These are phyloP conservation scores for Penicillium argentinense DNA, from an alignment of 495 filamentous ascomycete species.

Conservation along the genomic window DNA sequence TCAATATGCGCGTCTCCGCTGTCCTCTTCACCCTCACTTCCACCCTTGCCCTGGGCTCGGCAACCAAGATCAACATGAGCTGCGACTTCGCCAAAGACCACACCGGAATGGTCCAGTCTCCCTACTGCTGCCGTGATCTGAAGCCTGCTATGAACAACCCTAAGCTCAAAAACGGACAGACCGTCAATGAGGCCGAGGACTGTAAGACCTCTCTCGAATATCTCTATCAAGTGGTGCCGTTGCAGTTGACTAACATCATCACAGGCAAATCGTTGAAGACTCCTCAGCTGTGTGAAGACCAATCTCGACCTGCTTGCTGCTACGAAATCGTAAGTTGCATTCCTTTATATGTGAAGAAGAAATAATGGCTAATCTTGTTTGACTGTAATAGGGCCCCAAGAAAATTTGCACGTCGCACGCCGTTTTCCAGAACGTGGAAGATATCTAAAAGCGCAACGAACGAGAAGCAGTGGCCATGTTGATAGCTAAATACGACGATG, in stretches of 20 bases:
- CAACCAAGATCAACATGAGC: conserved; percentile 31
- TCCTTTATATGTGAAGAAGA: no score
- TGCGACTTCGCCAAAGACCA: conserved; percentile 36
- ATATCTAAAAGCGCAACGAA: conserved; percentile 11
- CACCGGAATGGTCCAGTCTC: conserved; percentile 33
- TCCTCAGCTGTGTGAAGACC: conserved; percentile 30
- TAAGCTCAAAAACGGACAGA: no score
- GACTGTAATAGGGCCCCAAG: conserved; percentile 20
- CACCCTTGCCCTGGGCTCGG: conserved; percentile 20
- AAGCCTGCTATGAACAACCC: conserved; percentile 19
- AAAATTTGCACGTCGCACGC: conserved; percentile 34
- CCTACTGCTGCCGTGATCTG: conserved; percentile 41
- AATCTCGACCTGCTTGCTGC: conserved; percentile 30
- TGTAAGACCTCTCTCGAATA: no score
- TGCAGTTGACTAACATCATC: not conserved
- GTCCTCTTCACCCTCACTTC: conserved; percentile 21
- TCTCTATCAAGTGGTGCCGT: conserved; percentile 1
- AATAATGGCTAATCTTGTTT: not conserved
- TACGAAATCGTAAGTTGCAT: conserved; percentile 20
- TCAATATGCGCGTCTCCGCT: conserved; percentile 33
- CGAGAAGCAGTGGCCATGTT: conserved; percentile 1
- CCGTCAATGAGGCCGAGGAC: conserved; percentile 27
- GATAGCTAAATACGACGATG: conserved; percentile 1
- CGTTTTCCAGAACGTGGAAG: conserved; percentile 21
- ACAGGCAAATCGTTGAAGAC: conserved; percentile 2